Conservation (phyloP, 257 asterid genomes). For the Eucommia ulmoides region DNA sequence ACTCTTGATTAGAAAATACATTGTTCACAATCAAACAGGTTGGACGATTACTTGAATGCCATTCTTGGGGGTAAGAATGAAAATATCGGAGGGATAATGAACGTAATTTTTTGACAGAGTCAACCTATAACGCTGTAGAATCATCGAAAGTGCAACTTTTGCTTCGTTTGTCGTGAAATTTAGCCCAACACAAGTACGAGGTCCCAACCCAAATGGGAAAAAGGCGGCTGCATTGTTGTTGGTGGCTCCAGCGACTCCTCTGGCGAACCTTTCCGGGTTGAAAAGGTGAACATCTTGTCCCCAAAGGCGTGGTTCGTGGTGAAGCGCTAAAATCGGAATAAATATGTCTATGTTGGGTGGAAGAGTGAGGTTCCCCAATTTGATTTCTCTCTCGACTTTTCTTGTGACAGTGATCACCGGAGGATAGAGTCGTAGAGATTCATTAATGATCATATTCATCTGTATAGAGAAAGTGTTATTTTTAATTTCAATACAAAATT, state of each 20-base stretch:
- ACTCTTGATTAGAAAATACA: too few species aligned
- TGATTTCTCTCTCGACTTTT: conserved; percentile 23
- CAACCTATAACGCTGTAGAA: conserved; percentile 35
- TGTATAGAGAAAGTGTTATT: conserved; percentile 14
- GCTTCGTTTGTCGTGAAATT: conserved; percentile 48
- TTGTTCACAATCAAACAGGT: conserved; percentile 16
- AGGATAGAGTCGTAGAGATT: conserved; percentile 46
- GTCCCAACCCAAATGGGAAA: conserved; percentile 50
- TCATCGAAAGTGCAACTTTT: conserved; percentile 43
- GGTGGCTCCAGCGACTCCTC: conserved; percentile 47
- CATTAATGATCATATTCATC: conserved; percentile 58
- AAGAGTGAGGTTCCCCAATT: conserved; percentile 22
- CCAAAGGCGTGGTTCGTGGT: conserved; percentile 36
- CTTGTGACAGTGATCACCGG: conserved; percentile 35
- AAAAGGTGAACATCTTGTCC: conserved; percentile 44
- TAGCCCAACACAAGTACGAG: conserved; percentile 49
- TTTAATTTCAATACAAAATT: too few species aligned
- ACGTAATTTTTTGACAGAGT: conserved; percentile 31
- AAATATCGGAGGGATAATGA: conserved; percentile 33
- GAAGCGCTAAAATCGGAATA: conserved; percentile 33
- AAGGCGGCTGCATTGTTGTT: conserved; percentile 37
- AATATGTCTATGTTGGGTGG: conserved; percentile 28
- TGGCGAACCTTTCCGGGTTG: conserved; percentile 41
- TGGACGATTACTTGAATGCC: conserved; percentile 40
- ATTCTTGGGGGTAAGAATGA: conserved; percentile 35